Conservation (phyloP, 768 basidiomycete genomes). For the Serendipita indica region DNA sequence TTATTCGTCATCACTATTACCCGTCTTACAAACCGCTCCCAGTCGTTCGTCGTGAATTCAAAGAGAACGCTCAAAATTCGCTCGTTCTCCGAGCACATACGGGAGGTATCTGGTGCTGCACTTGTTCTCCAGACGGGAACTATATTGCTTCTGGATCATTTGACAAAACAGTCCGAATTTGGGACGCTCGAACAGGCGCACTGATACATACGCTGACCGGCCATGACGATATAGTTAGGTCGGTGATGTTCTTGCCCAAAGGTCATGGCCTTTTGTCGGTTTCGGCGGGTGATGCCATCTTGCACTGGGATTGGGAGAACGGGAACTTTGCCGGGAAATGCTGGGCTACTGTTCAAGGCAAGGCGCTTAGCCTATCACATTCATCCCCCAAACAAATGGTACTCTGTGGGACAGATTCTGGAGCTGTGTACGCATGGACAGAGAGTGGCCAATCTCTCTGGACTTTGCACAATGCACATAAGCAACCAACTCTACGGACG, state of each 20-base stretch:
- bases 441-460: not conserved
- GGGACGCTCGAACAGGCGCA: not conserved
- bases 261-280: not conserved
- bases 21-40: not conserved
- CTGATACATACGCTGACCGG: not conserved
- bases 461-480: not conserved
- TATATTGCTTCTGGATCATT: not conserved
- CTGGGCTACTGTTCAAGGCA: not conserved
- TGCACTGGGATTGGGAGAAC: not conserved
- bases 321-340: not conserved
- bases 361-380: not conserved
- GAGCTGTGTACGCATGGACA: not conserved
- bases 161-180: not conserved
- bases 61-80: not conserved
- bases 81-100: not conserved
- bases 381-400: not conserved
- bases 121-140: not conserved
- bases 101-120: not conserved
- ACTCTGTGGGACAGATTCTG: not conserved
- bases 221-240: not conserved
- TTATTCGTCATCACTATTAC: not conserved
- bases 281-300: not conserved
- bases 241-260: not conserved
- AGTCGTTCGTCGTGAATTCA: not conserved
- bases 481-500: not conserved